Evolutionary conservation across 2,329 filamentous ascomycete species (phyloP).

Genomic region (Colletotrichum lini): DNA sequence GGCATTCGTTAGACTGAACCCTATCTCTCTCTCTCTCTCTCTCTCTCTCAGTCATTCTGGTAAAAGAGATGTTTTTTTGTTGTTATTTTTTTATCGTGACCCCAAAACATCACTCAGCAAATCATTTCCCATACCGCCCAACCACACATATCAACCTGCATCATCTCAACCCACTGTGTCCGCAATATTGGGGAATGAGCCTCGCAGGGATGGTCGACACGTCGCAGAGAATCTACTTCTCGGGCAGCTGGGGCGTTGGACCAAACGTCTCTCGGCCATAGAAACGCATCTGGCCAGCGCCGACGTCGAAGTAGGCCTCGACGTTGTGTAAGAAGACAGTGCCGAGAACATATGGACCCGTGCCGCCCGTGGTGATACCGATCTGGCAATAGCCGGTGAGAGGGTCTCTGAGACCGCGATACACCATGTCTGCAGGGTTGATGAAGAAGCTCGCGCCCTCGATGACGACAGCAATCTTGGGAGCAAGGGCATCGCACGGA

Average conservation of each 20-base stretch:
- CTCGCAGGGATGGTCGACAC: not conserved
- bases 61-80: constrained; percentile 17
- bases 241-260: constrained; percentile 32
- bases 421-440: constrained; percentile 64
- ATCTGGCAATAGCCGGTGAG: constrained; percentile 64
- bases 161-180: not conserved
- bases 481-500: constrained; percentile 62
- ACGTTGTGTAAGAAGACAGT: constrained; percentile 67
- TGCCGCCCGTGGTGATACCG: constrained; percentile 60
- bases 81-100: not conserved
- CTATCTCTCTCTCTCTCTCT: constrained; percentile 23
- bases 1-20: constrained; percentile 30
- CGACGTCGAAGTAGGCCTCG: constrained; percentile 64
- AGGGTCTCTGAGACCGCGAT: constrained; percentile 59
- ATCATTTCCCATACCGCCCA: not conserved
- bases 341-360: constrained; percentile 65
- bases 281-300: constrained; percentile 62
- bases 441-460: constrained; percentile 60
- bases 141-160: constrained; percentile 3
- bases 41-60: constrained; percentile 8
- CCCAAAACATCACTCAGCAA: constrained; percentile 9
- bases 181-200: not conserved
- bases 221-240: not conserved
- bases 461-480: constrained; percentile 62
- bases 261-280: constrained; percentile 48